These are phyloP conservation scores for Bombardia bombarda DNA, from an alignment of 495 filamentous ascomycete species.

Conservation along the genomic window DNA sequence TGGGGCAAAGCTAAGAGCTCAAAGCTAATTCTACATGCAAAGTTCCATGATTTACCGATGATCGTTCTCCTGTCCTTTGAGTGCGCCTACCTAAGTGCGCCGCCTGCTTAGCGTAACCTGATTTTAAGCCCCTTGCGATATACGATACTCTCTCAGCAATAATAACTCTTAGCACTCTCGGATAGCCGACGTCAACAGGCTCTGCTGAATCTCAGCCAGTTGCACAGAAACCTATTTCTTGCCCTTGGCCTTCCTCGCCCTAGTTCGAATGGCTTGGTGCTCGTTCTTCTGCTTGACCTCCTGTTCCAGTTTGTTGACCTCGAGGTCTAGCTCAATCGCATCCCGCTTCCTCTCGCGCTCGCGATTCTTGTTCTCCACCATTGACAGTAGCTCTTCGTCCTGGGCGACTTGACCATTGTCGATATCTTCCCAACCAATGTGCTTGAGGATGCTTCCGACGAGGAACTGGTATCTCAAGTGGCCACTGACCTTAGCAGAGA, in stretches of 20 bases:
- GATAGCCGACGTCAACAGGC: no score
- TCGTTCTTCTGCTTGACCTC: conserved; percentile 14
- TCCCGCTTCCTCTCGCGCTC: conserved; percentile 20
- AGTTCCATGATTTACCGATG: no score
- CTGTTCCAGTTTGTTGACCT: conserved; percentile 8
- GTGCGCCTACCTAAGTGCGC: no score
- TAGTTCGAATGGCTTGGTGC: conserved; percentile 19
- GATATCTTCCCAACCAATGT: conserved; percentile 50
- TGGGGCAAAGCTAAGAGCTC: no score
- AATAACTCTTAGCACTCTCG: no score
- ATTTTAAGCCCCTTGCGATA: no score
- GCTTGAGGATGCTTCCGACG: conserved; percentile 44
- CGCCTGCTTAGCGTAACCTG: no score
- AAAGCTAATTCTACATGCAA: no score
- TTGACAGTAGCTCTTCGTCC: conserved; percentile 27
- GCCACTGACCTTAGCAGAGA: conserved; percentile 44
- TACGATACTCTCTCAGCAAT: no score
- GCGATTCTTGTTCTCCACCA: conserved; percentile 15
- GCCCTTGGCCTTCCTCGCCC: conserved; percentile 18
- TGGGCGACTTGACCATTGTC: conserved; percentile 33
- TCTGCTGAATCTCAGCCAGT: background rate
- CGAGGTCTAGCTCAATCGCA: conserved; percentile 4
- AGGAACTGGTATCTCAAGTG: conserved; percentile 49
- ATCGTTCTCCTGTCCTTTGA: no score
- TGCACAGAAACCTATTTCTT: conserved; percentile 9